Evolutionary conservation across 352 stramenopile genomes (phyloP).

Genomic region (Globisporangium takayamanum): DNA sequence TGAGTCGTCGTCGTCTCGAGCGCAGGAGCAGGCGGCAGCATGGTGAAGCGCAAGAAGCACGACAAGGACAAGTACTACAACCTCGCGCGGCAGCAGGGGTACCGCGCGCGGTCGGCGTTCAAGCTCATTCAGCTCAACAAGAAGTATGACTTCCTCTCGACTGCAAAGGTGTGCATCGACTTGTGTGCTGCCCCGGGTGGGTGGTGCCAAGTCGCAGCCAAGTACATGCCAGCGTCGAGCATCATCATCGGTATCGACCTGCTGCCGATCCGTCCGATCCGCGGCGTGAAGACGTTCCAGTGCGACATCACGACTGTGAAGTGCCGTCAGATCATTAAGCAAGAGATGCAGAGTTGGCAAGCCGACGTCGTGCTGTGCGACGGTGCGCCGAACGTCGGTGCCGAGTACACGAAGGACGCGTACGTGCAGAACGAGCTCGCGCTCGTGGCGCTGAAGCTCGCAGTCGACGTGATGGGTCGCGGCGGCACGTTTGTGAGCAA

Average conservation of each 20-base stretch:
- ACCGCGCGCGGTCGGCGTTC: constrained; percentile 97
- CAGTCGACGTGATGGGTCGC: constrained; percentile 94
- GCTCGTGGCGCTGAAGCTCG: constrained; percentile 95
- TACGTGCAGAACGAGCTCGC: constrained; percentile 99
- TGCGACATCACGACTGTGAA: constrained; percentile 92
- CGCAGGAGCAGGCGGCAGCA: constrained; percentile 16
- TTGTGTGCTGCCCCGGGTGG: constrained; percentile 98
- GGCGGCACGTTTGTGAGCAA: constrained; percentile 94
- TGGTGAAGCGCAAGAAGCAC: constrained; percentile 97
- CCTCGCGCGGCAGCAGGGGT: constrained; percentile 97
- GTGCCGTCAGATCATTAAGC: constrained; percentile 89
- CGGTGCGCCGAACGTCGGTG: constrained; percentile 98
- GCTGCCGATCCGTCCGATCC: constrained; percentile 96
- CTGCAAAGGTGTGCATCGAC: constrained; percentile 97
- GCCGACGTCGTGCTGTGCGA: constrained; percentile 98
- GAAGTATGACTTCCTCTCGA: constrained; percentile 97
- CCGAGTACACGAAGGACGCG: constrained; percentile 97
- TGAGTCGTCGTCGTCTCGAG: not conserved
- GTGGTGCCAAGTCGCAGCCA: constrained; percentile 93
- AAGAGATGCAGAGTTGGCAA: constrained; percentile 90
- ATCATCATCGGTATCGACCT: constrained; percentile 98
- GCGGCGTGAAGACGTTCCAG: constrained; percentile 96
- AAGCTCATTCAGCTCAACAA: constrained; percentile 99
- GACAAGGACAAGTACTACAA: constrained; percentile 99
- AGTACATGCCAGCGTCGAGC: constrained; percentile 92